A percentile compares a stretch with the other conserved stretches of the same genome.
Conservation (phyloP, 2,329 filamentous ascomycete species). For the Mycosphaerella sp. region DNA sequence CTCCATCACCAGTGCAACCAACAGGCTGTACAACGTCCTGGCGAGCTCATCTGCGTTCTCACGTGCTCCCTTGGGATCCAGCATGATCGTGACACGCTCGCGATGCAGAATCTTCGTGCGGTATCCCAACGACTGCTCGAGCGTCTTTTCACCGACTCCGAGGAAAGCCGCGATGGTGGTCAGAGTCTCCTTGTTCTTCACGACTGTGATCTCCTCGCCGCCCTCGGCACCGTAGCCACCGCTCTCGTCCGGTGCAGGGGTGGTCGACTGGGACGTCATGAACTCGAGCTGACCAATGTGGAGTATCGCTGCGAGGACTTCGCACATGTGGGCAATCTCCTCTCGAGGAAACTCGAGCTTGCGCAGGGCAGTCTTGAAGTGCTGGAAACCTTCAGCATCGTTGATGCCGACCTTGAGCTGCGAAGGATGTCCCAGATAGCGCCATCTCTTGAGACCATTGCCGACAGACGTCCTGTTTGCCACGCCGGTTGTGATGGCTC, state of each 20-base stretch:
- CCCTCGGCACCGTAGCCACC: conserved; percentile 96
- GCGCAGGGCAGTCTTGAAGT: conserved; percentile 91
- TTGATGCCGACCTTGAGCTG: conserved; percentile 97
- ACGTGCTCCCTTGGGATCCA: conserved; percentile 83
- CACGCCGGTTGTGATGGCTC: conserved; percentile 47
- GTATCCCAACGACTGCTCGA: conserved; percentile 86
- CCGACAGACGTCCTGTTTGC: conserved; percentile 50
- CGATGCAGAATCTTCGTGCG: conserved; percentile 95
- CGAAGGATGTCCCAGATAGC: conserved; percentile 90
- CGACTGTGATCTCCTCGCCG: conserved; percentile 73
- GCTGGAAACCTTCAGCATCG: conserved; percentile 88
- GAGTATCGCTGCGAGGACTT: conserved; percentile 87
- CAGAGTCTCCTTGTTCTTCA: conserved; percentile 89
- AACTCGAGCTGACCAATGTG: conserved; percentile 98
- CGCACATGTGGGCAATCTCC: conserved; percentile 95
- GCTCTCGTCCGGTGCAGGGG: conserved; percentile 76
- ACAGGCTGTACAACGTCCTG: conserved; percentile 82
- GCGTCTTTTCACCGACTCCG: conserved; percentile 69
- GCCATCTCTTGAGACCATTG: conserved; percentile 73
- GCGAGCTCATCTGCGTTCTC: conserved; percentile 92
- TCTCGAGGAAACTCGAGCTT: conserved; percentile 90
- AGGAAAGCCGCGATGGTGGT: conserved; percentile 88
- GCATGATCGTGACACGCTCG: conserved; percentile 97
- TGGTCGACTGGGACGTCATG: conserved; percentile 70
- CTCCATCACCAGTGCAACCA: conserved; percentile 92